Percentiles rank a stretch among this genome's conserved stretches.
Evolutionary conservation across 2,329 filamentous ascomycete genomes (phyloP).

Genomic region (Colletotrichum navitas): DNA sequence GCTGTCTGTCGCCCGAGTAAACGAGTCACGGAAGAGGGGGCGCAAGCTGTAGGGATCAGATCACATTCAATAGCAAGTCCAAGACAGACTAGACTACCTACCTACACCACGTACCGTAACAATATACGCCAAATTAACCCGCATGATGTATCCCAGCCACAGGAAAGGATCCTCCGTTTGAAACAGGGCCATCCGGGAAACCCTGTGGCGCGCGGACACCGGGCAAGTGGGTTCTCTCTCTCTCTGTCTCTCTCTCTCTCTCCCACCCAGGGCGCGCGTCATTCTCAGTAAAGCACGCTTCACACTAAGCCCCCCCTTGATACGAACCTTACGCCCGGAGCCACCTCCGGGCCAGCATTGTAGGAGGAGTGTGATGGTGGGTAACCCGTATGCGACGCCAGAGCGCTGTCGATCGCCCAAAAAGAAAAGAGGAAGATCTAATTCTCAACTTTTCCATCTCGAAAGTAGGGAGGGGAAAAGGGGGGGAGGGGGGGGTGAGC

Average conservation of each 20-base stretch:
- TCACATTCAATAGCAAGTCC: not conserved
- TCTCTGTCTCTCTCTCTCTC: not conserved
- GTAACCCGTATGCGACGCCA: not conserved
- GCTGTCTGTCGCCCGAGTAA: not conserved
- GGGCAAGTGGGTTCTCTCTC: not conserved
- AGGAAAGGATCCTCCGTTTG: not conserved
- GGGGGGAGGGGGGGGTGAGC: not conserved
- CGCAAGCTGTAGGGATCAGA: not conserved
- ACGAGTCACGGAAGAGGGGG: not conserved
- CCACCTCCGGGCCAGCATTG: not conserved
- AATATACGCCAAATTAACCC: not conserved
- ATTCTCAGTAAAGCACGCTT: not conserved
- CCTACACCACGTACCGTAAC: not conserved
- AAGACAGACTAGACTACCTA: not conserved
- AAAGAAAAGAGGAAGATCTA: not conserved
- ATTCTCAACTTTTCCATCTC: constrained; percentile 31
- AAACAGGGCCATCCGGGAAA: not conserved
- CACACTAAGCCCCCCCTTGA: not conserved
- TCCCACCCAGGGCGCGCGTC: not conserved
- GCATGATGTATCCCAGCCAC: not conserved
- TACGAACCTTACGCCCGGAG: not conserved
- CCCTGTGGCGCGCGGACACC: not conserved
- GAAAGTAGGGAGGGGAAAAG: not conserved
- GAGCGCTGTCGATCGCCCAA: not conserved
- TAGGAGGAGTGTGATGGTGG: not conserved